Evolutionary conservation across 78 protist genomes (phyloP), one percentile per base, ranked within the genome.

Genomic region (Dictyostelium brefeldianum): DNA sequence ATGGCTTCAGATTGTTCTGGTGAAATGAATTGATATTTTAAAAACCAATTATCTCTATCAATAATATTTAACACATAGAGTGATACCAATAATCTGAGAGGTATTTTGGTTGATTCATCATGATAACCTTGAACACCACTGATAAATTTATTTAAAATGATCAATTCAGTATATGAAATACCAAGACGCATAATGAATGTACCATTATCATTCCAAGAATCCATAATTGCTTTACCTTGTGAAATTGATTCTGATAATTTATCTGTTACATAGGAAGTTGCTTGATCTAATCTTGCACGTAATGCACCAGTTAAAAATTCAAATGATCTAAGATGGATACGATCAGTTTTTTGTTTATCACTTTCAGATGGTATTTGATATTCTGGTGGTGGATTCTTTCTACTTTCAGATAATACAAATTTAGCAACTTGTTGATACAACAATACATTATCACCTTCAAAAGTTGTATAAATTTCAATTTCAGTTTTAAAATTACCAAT

Each of bases 391-490:
- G 90, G 73, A 14, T 65, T 80, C 27, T 70, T 81, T 46, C 89
- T 47, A 8, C 78, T 53, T 73, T 90, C 89, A 3, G 89, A 56
- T 0, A 90, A 41, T 5, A 90, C 31, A 18, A 71, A 80, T 22
- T 81, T 80, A 18, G 95, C 87, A 9, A 80, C 89, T 48, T 80
- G 90, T 62, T 90, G 95, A 59, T 74, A 81, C 56, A 90, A 31
- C n/a, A 90, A 36, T 3, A 80, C 80, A 43, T 90, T 90, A 50
- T 90, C 95, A 29, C 95, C 95, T 36, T 90, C 95, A 36, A 90
- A 90, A 5, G 95, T 90, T 18, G 95, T 90, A 12, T 90, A 90
- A 50, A 90, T 90, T 31, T 90, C 95, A 10, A 81, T 81, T 18
- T 90, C 95, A 4, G 95, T 71, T 41, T 81, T 80, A 46, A 67